Evolutionary conservation across 495 filamentous ascomycete species (phyloP), one percentile per base, ranked within the genome.

Genomic region (Penicillium riverlandense): DNA sequence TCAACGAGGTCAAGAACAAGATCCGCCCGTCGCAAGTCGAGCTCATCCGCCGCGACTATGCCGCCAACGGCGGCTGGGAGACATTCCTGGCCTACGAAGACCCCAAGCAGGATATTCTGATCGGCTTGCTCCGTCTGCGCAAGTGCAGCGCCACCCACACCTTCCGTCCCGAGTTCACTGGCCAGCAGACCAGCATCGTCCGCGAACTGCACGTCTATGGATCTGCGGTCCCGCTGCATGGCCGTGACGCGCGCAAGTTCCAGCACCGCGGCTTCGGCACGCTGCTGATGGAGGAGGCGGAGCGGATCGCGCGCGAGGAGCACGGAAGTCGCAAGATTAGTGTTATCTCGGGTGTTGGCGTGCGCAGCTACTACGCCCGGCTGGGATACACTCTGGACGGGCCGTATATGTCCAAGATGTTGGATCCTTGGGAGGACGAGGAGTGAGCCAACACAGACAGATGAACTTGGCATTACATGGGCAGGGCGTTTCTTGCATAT

Each of bases 1-100:
- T 98, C 67, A 96, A 97, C 61, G 92, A 98, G 65, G 90, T 98
- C 46, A 97, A 97, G 67, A 80, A 98, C 70, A 96, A 95, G 72
- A 96, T 97, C 52, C 80, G 92, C 7, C 92, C 92, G 0, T 90
- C 87, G 46, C 92, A 98, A 65, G 86, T 98, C 44, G 92, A 98
- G 72, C 82, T 97, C 31, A 82, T 97, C n/a, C 85, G 92, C 27
- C 79, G 92, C 36, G 92, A 98, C 70, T 98, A 98, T 61, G 74
- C 80, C 0, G 92, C 92, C 43, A 98, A 97, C 59, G 87, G 84
- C 14, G 94, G 92, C 11, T 98, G 92, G 92, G 92, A 98, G 66
- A 97, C 94, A 0, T 98, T 98, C 66, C 68, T 98, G 6, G 90
- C 92, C 13, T 98, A 97, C 56, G 92, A 98, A 58, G 92, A 98